These are phyloP conservation scores for Salvia splendens DNA, from an alignment of 257 asterid species.

Conservation along the genomic window DNA sequence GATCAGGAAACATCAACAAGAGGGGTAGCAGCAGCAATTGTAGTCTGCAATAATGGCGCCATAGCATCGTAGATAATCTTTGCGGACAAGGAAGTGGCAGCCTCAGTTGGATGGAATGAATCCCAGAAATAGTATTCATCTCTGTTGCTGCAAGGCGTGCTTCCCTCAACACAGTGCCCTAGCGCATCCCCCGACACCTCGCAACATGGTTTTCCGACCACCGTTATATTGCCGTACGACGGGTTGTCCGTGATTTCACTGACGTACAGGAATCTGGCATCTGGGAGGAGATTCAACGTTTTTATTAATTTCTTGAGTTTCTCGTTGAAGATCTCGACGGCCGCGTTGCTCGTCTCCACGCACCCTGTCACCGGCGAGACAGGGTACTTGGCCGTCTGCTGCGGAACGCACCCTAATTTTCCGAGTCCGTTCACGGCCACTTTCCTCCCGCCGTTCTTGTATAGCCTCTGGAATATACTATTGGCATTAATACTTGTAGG, in stretches of 20 bases:
- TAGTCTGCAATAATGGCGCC: background rate
- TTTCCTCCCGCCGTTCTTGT: slow-evolving; percentile 52
- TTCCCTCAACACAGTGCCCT: slow-evolving; percentile 15
- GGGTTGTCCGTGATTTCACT: slow-evolving; percentile 1
- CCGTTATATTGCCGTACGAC: slow-evolving; percentile 28
- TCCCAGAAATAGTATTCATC: slow-evolving; percentile 25
- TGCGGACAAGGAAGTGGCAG: background rate
- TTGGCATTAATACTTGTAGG: too few species aligned
- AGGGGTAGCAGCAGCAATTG: too few species aligned
- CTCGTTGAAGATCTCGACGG: slow-evolving; percentile 34
- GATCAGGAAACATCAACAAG: background rate
- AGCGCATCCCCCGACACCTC: background rate
- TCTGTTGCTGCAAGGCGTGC: background rate
- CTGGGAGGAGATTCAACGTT: slow-evolving; percentile 25
- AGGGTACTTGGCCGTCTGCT: slow-evolving; percentile 33
- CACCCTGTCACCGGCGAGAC: slow-evolving; percentile 34
- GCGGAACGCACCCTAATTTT: slow-evolving; percentile 46
- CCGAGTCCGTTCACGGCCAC: slow-evolving; percentile 42
- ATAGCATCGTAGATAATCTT: background rate
- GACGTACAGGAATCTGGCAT: slow-evolving; percentile 34
- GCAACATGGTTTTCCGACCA: slow-evolving; percentile 1
- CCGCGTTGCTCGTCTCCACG: slow-evolving; percentile 36
- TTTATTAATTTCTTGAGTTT: slow-evolving; percentile 32
- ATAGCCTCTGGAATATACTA: slow-evolving; percentile 45
- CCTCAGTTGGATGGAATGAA: slow-evolving; percentile 12